phyloP scores from a whole-genome alignment of 441 rosid species.

The Codiaeum variegatum region DNA sequence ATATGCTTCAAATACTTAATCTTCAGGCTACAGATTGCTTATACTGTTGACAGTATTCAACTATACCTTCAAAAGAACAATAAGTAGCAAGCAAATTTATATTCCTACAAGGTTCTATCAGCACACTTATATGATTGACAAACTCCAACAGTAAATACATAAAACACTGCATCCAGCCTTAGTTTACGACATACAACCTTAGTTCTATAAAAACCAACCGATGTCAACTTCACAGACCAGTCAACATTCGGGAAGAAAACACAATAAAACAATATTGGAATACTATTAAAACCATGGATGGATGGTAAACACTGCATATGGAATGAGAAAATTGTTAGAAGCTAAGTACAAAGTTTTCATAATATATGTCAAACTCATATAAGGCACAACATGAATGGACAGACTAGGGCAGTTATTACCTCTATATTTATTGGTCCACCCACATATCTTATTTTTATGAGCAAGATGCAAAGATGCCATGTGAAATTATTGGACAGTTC shows the following conservation, averaged over 20 bases:
- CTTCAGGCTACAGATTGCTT: background rate
- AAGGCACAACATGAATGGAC: background rate
- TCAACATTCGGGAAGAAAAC: background rate
- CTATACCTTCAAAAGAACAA: background rate
- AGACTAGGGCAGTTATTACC: background rate
- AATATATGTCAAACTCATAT: background rate
- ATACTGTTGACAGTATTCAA: background rate
- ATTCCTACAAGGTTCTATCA: background rate
- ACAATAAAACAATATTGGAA: background rate
- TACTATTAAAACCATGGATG: background rate
- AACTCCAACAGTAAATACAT: background rate
- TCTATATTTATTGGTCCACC: background rate
- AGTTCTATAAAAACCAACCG: background rate
- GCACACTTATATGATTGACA: background rate
- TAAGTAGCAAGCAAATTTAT: background rate
- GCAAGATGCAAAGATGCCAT: background rate
- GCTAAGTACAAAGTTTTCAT: background rate
- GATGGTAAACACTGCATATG: background rate
- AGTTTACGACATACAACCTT: background rate
- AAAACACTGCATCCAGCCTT: background rate
- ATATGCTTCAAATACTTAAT: conserved; percentile 6
- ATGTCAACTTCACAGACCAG: background rate
- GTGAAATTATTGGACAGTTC: background rate
- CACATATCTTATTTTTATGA: background rate
- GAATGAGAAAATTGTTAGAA: background rate